Percentiles rank a stretch among this genome's conserved stretches.
Evolutionary conservation across 768 basidiomycete species (phyloP).

Genomic region (Russula virescens): DNA sequence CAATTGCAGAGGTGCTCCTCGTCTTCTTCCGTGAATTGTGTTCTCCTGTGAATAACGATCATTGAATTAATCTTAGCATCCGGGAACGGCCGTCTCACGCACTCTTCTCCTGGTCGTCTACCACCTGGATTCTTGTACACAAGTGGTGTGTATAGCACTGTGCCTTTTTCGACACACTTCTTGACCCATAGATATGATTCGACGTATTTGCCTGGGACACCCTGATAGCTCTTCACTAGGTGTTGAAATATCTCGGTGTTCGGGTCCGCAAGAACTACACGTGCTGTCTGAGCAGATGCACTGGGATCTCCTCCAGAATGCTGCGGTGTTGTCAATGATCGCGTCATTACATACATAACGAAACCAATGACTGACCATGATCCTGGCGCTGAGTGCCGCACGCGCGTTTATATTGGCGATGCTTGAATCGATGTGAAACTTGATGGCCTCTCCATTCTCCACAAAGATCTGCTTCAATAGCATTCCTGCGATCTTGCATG

Average conservation of each 20-base stretch:
- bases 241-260: slow-evolving; percentile 71
- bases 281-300: slow-evolving; percentile 62
- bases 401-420: slow-evolving; percentile 75
- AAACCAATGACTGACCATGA: slow-evolving; percentile 46
- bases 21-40: slow-evolving; percentile 71
- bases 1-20: slow-evolving; percentile 69
- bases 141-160: slow-evolving; percentile 62
- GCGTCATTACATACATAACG: neutral
- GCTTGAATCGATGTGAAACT: slow-evolving; percentile 76
- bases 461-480: slow-evolving; percentile 71
- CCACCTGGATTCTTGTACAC: slow-evolving; percentile 84
- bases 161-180: slow-evolving; percentile 68
- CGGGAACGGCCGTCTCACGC: slow-evolving; percentile 27
- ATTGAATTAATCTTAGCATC: neutral
- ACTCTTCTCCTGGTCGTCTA: slow-evolving; percentile 78
- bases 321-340: slow-evolving; percentile 32
- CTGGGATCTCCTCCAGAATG: slow-evolving; percentile 78
- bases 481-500: slow-evolving; percentile 76
- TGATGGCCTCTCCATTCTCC: slow-evolving; percentile 56
- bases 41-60: slow-evolving; percentile 47
- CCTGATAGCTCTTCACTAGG: slow-evolving; percentile 67
- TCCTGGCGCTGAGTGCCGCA: slow-evolving; percentile 57
- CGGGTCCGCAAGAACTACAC: slow-evolving; percentile 75
- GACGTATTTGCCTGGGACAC: slow-evolving; percentile 64
- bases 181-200: slow-evolving; percentile 83